Percentiles rank a stretch among this genome's conserved stretches.
Conservation (phyloP, 495 filamentous ascomycete genomes). For the Acidomyces sp. region DNA sequence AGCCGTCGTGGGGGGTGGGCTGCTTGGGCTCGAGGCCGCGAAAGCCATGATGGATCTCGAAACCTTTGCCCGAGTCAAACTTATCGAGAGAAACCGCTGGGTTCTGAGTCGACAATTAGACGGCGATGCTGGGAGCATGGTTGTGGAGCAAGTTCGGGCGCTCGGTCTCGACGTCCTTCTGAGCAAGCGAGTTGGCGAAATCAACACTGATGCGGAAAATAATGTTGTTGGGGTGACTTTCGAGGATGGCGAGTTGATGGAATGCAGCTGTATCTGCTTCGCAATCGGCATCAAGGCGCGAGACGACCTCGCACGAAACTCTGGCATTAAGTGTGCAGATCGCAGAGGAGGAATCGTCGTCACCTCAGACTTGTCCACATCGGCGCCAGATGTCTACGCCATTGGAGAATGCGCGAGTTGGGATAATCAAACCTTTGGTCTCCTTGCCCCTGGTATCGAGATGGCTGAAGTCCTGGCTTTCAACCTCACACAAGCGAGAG, state of each 20-base stretch:
- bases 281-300: conserved; percentile 80
- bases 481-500: conserved; percentile 75
- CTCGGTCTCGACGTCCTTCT: conserved; percentile 78
- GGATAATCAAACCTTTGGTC: conserved; percentile 84
- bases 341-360: conserved; percentile 71
- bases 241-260: conserved; percentile 71
- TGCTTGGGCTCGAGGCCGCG: conserved; percentile 84
- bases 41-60: conserved; percentile 89
- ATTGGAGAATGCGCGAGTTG: conserved; percentile 93
- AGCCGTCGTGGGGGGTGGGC: conserved; percentile 77
- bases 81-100: conserved; percentile 86
- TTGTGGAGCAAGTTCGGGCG: conserved; percentile 66
- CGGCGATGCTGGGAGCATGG: conserved; percentile 67
- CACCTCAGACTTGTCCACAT: conserved; percentile 59
- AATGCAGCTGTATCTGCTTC: conserved; percentile 80
- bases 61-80: conserved; percentile 61
- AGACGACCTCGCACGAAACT: conserved; percentile 61
- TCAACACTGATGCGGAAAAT: conserved; percentile 54
- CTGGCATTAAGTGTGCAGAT: conserved; percentile 62
- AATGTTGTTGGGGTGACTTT: conserved; percentile 64
- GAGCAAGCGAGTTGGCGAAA: conserved; percentile 60
- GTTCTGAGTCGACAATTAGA: conserved; percentile 80
- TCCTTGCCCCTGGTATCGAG: conserved; percentile 88
- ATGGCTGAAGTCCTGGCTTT: conserved; percentile 96
- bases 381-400: conserved; percentile 63